Evolutionary conservation across 805 yeast species (phyloP).

Genomic region (Lachancea fermentati): DNA sequence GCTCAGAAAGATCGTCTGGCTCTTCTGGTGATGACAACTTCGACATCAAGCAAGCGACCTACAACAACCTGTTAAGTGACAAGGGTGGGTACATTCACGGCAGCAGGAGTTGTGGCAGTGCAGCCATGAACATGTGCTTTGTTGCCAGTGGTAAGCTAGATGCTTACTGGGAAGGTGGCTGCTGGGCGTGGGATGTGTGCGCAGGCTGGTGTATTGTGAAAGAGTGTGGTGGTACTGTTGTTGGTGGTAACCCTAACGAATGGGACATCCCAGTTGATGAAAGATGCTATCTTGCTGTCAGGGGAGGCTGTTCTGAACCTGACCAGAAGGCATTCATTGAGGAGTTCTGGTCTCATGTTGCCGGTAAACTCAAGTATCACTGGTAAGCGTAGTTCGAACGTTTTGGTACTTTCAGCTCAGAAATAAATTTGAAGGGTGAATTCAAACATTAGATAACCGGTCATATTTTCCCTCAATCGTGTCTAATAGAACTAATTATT

Average conservation of each 20-base stretch:
- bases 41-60: conserved; percentile 44
- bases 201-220: conserved; percentile 59
- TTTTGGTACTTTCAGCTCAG: too few relatives aligned
- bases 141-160: conserved; percentile 56
- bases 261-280: conserved; percentile 47
- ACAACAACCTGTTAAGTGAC: conserved; percentile 39
- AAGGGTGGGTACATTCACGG: conserved; percentile 59
- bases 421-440: too few relatives aligned
- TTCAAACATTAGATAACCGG: too few relatives aligned
- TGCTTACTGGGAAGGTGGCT: conserved; percentile 68
- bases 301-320: conserved; percentile 39
- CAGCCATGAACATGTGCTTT: conserved; percentile 56
- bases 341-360: conserved; percentile 46
- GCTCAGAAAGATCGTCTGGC: conserved; percentile 53
- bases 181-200: conserved; percentile 64
- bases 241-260: conserved; percentile 47
- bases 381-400: conserved; percentile 3
- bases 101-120: conserved; percentile 55
- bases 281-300: conserved; percentile 52
- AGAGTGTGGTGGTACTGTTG: conserved; percentile 55
- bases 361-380: conserved; percentile 41
- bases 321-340: conserved; percentile 43
- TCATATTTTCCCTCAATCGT: too few relatives aligned
- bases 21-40: conserved; percentile 40
- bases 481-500: too few relatives aligned